Evolutionary conservation across 257 asterid species (phyloP).

Genomic region (Solanum sejunctum): DNA sequence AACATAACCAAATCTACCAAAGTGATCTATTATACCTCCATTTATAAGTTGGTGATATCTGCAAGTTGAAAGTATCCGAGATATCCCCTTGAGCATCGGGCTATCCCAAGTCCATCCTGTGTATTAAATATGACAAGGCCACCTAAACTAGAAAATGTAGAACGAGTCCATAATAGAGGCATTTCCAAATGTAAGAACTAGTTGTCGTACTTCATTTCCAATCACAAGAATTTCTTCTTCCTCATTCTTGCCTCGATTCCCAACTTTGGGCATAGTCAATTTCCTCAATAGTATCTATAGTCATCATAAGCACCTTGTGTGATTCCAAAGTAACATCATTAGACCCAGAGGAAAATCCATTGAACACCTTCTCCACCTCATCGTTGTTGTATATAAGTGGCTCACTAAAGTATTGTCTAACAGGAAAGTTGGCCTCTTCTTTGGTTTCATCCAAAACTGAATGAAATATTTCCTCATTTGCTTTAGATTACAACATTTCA

Average conservation of each 20-base stretch:
- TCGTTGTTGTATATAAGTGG: not conserved
- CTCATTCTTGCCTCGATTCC: not conserved
- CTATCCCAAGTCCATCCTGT: not conserved
- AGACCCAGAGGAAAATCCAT: not conserved
- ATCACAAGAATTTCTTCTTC: not conserved
- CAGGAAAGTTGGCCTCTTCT: not conserved
- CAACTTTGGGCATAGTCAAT: not conserved
- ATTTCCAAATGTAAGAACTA: not conserved
- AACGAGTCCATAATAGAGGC: not conserved
- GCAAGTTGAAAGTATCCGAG: not conserved
- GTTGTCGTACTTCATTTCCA: not conserved
- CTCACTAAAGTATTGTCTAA: not conserved
- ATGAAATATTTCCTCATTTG: not conserved
- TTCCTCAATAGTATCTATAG: not conserved
- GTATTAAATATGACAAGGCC: not conserved
- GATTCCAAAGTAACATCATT: not conserved
- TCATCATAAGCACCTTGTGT: not conserved
- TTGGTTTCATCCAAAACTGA: not conserved
- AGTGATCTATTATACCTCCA: not conserved
- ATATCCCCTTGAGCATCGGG: not conserved
- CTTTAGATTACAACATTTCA: too few species aligned
- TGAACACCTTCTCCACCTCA: not conserved
- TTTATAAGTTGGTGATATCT: not conserved
- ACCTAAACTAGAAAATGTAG: not conserved
- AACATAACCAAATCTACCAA: not conserved